These are phyloP conservation scores for Knoxia roxburghii DNA, from an alignment of 257 asterid genomes.

Conservation along the genomic window DNA sequence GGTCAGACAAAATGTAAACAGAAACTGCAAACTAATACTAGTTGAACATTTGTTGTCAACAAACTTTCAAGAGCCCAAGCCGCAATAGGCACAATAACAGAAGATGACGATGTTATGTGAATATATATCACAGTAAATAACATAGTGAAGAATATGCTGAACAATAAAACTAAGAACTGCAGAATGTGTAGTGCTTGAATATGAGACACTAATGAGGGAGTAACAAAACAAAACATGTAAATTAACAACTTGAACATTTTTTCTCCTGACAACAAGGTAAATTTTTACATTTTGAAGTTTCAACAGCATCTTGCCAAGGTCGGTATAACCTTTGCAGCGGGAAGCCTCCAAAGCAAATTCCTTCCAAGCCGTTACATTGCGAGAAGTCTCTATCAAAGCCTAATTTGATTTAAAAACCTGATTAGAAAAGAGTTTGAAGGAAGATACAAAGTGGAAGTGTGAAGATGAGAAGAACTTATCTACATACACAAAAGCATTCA, in stretches of 20 bases:
- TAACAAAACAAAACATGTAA: neutral
- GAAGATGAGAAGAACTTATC: slow-evolving; percentile 1
- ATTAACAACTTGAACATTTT: slow-evolving; percentile 8
- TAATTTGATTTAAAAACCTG: slow-evolving; percentile 30
- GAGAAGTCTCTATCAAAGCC: slow-evolving; percentile 82
- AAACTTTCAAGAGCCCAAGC: neutral
- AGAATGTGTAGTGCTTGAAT: neutral
- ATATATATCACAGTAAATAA: neutral
- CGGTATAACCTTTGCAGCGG: slow-evolving; percentile 69
- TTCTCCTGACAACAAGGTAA: slow-evolving; percentile 18
- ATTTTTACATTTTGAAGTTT: slow-evolving; percentile 72
- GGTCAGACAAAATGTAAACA: neutral
- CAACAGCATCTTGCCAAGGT: slow-evolving; percentile 84
- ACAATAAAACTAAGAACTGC: neutral
- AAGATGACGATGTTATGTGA: neutral
- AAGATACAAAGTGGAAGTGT: slow-evolving; percentile 14
- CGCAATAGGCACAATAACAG: neutral
- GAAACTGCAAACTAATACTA: neutral
- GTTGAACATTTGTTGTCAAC: neutral
- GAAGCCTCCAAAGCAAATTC: slow-evolving; percentile 91
- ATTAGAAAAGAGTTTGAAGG: slow-evolving; percentile 10
- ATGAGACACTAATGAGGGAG: neutral
- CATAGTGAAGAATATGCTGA: neutral
- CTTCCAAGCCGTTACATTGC: slow-evolving; percentile 70
- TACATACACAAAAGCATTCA: slow-evolving; percentile 15